These are phyloP conservation scores for Paracoccidioides lutzii DNA, from an alignment of 2,329 filamentous ascomycete species.

Conservation along the genomic window DNA sequence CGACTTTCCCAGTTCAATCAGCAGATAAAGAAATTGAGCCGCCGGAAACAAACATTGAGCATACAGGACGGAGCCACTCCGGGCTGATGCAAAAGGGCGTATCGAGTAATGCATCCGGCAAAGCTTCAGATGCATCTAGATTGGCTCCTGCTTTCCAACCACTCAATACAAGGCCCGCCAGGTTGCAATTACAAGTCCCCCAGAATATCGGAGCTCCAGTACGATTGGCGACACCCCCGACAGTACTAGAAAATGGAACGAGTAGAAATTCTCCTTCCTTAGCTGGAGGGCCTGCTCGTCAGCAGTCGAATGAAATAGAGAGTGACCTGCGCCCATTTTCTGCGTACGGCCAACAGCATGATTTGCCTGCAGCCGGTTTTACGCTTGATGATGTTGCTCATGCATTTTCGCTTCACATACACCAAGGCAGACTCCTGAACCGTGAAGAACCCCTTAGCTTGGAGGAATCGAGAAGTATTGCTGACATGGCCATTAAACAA, in stretches of 20 bases:
- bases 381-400: constrained; percentile 22
- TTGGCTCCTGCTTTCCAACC: constrained; percentile 11
- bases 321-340: background rate
- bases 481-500: constrained; percentile 21
- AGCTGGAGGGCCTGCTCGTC: background rate
- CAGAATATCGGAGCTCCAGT: constrained; percentile 28
- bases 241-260: constrained; percentile 28
- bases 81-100: background rate
- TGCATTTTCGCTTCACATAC: constrained; percentile 22
- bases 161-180: constrained; percentile 20
- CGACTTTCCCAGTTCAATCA: constrained; percentile 54
- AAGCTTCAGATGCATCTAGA: background rate
- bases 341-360: background rate
- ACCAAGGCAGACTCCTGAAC: constrained; percentile 19
- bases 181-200: constrained; percentile 33
- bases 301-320: background rate
- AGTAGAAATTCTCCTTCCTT: constrained; percentile 11
- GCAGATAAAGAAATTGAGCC: constrained; percentile 7
- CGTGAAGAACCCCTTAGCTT: constrained; percentile 16
- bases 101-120: background rate
- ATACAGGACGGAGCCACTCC: background rate
- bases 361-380: constrained; percentile 5
- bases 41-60: background rate
- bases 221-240: constrained; percentile 32
- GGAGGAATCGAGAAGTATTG: constrained; percentile 22